A percentile compares a stretch with the other conserved stretches of the same genome.
Conservation (phyloP, 2,329 filamentous ascomycete genomes). For the Tolypocladium guangdongense region DNA sequence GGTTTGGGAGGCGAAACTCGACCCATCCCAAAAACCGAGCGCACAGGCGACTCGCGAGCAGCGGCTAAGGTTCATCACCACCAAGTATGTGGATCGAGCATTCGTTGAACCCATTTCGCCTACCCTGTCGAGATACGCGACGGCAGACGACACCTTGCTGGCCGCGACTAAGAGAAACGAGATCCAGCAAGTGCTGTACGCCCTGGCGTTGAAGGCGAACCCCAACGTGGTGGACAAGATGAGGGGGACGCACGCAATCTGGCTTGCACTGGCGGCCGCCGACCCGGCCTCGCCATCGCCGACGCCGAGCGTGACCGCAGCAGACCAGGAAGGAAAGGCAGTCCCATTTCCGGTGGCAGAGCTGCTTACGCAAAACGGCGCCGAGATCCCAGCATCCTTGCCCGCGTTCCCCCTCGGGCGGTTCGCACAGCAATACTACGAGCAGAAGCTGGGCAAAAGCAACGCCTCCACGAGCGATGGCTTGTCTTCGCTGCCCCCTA, state of each 20-base stretch:
- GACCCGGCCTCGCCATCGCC: conserved; percentile 72
- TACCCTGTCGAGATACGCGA: conserved; percentile 63
- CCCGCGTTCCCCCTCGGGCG: conserved; percentile 77
- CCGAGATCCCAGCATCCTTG: conserved; percentile 64
- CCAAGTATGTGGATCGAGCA: conserved; percentile 79
- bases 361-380: conserved; percentile 84
- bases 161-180: conserved; percentile 95
- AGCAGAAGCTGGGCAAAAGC: conserved; percentile 54
- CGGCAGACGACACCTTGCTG: conserved; percentile 77
- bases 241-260: conserved; percentile 78
- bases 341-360: conserved; percentile 83
- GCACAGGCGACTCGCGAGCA: conserved; percentile 78
- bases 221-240: conserved; percentile 81
- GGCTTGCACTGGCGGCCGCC: conserved; percentile 81
- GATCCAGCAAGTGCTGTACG: conserved; percentile 85
- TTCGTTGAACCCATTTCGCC: conserved; percentile 72
- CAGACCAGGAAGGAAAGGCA: conserved; percentile 36
- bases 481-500: conserved; percentile 47
- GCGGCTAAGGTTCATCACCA: conserved; percentile 85
- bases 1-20: conserved; percentile 85
- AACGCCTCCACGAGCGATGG: conserved; percentile 42
- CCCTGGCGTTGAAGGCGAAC: conserved; percentile 74
- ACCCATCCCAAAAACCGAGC: conserved; percentile 60
- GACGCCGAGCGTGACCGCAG: conserved; percentile 29
- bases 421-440: conserved; percentile 73